Percentiles rank a stretch among this genome's conserved stretches.
These are phyloP conservation scores for Capillidium rhysosporum DNA, from an alignment of 371 early-diverging fungal species.

Conservation along the genomic window DNA sequence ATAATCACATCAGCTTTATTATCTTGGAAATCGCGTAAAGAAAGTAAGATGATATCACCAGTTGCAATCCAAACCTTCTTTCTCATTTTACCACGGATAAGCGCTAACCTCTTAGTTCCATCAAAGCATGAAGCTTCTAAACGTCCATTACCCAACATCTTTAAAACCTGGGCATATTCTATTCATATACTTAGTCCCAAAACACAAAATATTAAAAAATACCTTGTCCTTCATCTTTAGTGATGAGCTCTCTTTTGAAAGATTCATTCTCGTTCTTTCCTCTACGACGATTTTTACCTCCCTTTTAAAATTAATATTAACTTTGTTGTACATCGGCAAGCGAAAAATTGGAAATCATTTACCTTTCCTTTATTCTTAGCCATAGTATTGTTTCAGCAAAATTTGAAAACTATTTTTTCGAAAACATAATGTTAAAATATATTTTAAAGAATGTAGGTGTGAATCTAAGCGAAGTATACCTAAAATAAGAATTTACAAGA, in stretches of 20 bases:
- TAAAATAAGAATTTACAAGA: too few relatives aligned
- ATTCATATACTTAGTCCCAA: neutral
- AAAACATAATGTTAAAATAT: too few relatives aligned
- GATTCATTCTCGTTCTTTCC: constrained; percentile 94
- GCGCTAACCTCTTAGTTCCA: constrained; percentile 79
- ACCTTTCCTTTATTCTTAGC: constrained; percentile 84
- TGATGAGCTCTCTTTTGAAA: constrained; percentile 85
- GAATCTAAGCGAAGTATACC: too few relatives aligned
- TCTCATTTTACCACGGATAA: constrained; percentile 95
- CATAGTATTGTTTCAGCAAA: constrained; percentile 24
- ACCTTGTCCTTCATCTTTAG: constrained; percentile 90
- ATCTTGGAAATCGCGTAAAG: constrained; percentile 93
- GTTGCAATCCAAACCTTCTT: constrained; percentile 90
- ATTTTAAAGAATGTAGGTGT: too few relatives aligned
- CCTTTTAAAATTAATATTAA: constrained; percentile 22
- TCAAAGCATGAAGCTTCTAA: constrained; percentile 90
- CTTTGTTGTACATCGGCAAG: neutral
- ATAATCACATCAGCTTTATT: constrained; percentile 93
- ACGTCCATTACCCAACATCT: constrained; percentile 96
- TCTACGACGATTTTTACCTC: constrained; percentile 91
- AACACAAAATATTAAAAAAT: constrained; percentile 1
- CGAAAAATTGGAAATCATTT: constrained; percentile 4
- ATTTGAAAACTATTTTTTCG: too few relatives aligned
- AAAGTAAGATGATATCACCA: constrained; percentile 90
- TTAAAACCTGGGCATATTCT: constrained; percentile 90